phyloP scores from a whole-genome alignment of 1,284 basidiomycete genomes.

The Singerocomus inundabilis region DNA sequence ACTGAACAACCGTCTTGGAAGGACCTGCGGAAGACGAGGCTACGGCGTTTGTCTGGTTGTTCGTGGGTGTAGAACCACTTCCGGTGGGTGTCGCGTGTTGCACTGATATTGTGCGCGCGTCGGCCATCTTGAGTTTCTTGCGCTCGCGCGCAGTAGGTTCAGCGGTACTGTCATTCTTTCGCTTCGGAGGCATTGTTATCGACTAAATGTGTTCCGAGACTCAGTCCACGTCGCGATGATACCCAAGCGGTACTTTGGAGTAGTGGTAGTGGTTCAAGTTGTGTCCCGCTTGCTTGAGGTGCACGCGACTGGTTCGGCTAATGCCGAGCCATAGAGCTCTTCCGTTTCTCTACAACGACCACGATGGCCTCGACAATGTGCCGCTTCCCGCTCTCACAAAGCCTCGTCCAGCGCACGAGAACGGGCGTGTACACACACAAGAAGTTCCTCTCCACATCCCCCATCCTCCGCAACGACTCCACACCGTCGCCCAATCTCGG shows the following conservation, averaged over 20 bases:
- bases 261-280: neutral
- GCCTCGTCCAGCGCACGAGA: slow-evolving; percentile 21
- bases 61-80: slow-evolving; percentile 15
- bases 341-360: slow-evolving; percentile 1
- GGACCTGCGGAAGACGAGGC: slow-evolving; percentile 36
- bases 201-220: neutral
- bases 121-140: slow-evolving; percentile 65
- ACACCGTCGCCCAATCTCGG: slow-evolving; percentile 50
- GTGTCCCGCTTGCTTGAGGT: neutral
- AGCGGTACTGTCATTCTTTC: slow-evolving; percentile 41
- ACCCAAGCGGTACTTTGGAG: neutral
- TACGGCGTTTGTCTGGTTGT: slow-evolving; percentile 17
- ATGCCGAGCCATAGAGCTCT: slow-evolving; percentile 19
- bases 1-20: slow-evolving; percentile 37
- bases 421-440: slow-evolving; percentile 16
- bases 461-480: slow-evolving; percentile 47
- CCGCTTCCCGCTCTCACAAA: slow-evolving; percentile 32
- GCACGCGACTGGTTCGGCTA: slow-evolving; percentile 21
- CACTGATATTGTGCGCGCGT: slow-evolving; percentile 66
- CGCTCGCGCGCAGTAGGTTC: slow-evolving; percentile 50
- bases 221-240: no score
- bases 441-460: slow-evolving; percentile 41
- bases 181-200: slow-evolving; percentile 49
- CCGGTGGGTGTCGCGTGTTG: slow-evolving; percentile 39
- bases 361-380: slow-evolving; percentile 44